A percentile compares a stretch with the other conserved stretches of the same genome.
These are phyloP conservation scores for Marchantia polymorpha DNA, from an alignment of 225 moss, liverwort and hornwort species.

Conservation along the genomic window DNA sequence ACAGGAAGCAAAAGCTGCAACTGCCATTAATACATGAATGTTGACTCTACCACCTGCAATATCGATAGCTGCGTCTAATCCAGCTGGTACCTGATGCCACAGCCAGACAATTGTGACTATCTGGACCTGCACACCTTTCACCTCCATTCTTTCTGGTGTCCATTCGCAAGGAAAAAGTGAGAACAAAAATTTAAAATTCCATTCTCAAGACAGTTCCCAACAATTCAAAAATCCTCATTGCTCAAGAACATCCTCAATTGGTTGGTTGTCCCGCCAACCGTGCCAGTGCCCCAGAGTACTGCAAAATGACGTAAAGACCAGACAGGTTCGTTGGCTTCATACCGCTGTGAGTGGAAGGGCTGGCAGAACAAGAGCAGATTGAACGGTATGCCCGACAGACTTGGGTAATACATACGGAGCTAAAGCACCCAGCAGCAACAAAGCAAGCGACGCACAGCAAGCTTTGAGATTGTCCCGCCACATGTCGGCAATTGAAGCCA, in stretches of 20 bases:
- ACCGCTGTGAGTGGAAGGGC: conserved; percentile 92
- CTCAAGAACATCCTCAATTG: not conserved
- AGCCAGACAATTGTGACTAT: not conserved
- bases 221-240: not conserved
- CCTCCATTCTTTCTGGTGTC: not conserved
- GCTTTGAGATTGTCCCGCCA: conserved; percentile 76
- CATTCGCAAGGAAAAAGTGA: too few species aligned
- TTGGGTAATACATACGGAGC: conserved; percentile 60
- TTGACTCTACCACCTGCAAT: conserved; percentile 87
- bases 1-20: conserved; percentile 89
- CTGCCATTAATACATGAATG: conserved; percentile 97
- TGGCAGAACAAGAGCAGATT: conserved; percentile 65
- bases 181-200: too few species aligned
- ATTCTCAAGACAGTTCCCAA: too few species aligned
- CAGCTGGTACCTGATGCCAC: conserved; percentile 72
- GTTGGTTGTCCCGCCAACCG: not conserved
- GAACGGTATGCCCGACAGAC: conserved; percentile 47
- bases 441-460: conserved; percentile 60
- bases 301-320: not conserved
- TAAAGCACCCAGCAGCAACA: conserved; percentile 69
- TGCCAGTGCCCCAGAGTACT: not conserved
- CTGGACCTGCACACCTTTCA: not conserved
- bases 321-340: conserved; percentile 20
- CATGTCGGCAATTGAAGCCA: conserved; percentile 68
- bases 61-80: conserved; percentile 84